phyloP scores from a whole-genome alignment of 331 rosid species.

The Erythrophleum ivorense region DNA sequence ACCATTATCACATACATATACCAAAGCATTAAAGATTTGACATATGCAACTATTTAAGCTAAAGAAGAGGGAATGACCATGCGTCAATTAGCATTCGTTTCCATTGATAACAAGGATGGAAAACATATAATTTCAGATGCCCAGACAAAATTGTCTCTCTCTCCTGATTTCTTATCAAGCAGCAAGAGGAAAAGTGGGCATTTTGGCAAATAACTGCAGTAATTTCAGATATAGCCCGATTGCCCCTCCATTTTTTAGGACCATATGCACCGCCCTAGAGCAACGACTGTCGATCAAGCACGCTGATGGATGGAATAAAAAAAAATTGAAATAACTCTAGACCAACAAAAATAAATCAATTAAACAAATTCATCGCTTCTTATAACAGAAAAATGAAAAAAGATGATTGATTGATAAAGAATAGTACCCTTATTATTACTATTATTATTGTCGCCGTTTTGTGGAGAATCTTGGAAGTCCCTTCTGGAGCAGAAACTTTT shows the following conservation, averaged over 20 bases:
- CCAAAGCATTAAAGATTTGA: neutral
- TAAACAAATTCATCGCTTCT: neutral
- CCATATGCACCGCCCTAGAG: neutral
- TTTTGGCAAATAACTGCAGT: neutral
- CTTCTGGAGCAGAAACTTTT: conserved; percentile 57
- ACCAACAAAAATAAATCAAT: neutral
- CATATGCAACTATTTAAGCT: neutral
- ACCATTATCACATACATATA: neutral
- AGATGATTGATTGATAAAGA: neutral
- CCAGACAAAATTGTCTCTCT: neutral
- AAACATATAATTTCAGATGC: neutral
- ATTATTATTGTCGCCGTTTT: conserved; percentile 44
- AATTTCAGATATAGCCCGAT: neutral
- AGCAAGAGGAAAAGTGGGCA: neutral
- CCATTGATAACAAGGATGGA: neutral
- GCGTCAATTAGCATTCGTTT: neutral
- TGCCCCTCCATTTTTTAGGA: neutral
- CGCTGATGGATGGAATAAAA: neutral
- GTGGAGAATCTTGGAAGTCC: conserved; percentile 34
- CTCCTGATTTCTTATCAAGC: neutral
- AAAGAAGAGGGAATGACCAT: neutral
- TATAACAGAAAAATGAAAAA: neutral
- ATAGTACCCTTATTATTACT: conserved; percentile 48
- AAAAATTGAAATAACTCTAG: neutral
- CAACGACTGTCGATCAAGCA: neutral